These are phyloP conservation scores for Aspergillus affinis DNA, from an alignment of 495 filamentous ascomycete genomes.

Conservation along the genomic window DNA sequence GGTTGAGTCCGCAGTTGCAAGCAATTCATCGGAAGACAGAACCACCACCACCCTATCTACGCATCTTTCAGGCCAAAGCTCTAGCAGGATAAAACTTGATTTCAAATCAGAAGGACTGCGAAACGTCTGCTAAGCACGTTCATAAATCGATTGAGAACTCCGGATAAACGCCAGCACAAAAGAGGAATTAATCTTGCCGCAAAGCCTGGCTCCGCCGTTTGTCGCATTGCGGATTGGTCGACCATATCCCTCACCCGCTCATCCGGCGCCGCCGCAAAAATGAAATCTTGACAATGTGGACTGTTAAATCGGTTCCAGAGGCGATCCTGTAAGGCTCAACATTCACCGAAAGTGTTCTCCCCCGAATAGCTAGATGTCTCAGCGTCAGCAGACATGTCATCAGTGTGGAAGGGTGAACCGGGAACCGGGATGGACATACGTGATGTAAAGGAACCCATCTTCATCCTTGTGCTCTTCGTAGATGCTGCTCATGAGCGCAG, in stretches of 20 bases:
- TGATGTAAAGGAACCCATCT: constrained; percentile 59
- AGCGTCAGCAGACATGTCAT: constrained; percentile 24
- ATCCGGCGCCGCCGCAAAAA: constrained; percentile 1
- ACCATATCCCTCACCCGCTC: no score
- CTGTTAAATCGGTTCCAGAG: constrained; percentile 18
- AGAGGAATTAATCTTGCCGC: constrained; percentile 15
- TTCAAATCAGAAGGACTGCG: background rate
- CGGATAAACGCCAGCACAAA: constrained; percentile 8
- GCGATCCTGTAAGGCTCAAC: constrained; percentile 27
- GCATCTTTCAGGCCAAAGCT: background rate
- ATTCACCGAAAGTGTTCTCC: constrained; percentile 95
- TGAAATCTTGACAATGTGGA: constrained; percentile 13
- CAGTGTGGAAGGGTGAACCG: background rate
- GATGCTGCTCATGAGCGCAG: constrained; percentile 98
- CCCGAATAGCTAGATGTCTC: constrained; percentile 80
- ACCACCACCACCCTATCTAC: background rate
- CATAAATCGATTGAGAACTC: background rate
- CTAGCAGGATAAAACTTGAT: background rate
- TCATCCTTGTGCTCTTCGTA: constrained; percentile 96
- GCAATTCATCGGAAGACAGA: no score
- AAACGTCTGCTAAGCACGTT: background rate
- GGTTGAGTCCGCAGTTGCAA: no score
- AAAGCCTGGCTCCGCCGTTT: constrained; percentile 8
- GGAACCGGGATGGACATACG: constrained; percentile 36
- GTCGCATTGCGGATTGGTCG: no score